Percentiles rank a stretch among this genome's conserved stretches.
Conservation (phyloP, 1,284 basidiomycete genomes). For the Rhodofomes roseus region DNA sequence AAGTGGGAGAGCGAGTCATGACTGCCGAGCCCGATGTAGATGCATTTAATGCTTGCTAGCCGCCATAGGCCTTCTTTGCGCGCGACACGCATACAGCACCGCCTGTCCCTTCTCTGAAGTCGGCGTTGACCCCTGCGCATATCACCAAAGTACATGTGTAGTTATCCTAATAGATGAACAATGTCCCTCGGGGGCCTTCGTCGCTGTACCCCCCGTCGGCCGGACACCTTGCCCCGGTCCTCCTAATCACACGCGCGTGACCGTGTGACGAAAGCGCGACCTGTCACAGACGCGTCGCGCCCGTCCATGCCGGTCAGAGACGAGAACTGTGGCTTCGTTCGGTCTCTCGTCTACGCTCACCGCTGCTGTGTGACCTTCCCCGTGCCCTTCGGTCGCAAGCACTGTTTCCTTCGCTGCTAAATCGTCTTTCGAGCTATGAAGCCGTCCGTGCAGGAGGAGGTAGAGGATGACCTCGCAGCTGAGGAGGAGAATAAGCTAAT, state of each 20-base stretch:
- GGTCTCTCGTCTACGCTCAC: not conserved
- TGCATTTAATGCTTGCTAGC: not conserved
- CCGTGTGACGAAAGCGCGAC: constrained; percentile 2
- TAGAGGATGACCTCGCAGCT: constrained; percentile 77
- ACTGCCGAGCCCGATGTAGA: constrained; percentile 26
- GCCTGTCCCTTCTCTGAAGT: not conserved
- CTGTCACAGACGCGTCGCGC: constrained; percentile 7
- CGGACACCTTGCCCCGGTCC: not conserved
- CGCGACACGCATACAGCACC: not conserved
- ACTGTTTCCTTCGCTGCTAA: not conserved
- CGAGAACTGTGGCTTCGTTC: not conserved
- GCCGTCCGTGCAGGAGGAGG: constrained; percentile 61
- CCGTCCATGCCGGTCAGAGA: not conserved
- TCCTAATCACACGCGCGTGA: not conserved
- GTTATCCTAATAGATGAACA: constrained; percentile 1
- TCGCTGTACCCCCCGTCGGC: not conserved
- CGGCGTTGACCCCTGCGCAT: not conserved
- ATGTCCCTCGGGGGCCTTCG: not conserved
- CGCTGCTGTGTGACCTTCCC: not conserved
- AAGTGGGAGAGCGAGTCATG: constrained; percentile 67
- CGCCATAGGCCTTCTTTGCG: not conserved
- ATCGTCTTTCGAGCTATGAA: constrained; percentile 39
- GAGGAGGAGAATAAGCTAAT: constrained; percentile 90
- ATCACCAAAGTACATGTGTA: not conserved
- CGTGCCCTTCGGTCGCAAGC: not conserved